These are phyloP conservation scores for Trichoderma sp. DNA, from an alignment of 2,329 filamentous ascomycete species.

Conservation along the genomic window DNA sequence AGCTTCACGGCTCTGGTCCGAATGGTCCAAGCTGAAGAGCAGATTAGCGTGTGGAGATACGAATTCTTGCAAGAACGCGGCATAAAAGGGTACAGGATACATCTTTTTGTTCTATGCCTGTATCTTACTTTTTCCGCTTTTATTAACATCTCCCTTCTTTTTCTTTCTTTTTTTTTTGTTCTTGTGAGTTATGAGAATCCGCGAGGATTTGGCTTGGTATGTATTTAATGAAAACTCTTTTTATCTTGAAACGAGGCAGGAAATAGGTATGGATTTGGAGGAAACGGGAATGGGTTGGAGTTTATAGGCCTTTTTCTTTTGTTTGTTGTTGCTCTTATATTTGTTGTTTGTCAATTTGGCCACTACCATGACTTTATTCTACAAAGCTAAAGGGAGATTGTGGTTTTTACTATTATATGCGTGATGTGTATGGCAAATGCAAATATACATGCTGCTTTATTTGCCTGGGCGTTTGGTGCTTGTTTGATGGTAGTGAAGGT, in stretches of 20 bases:
- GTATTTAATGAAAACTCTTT: slow-evolving; percentile 13
- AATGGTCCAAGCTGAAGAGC: slow-evolving; percentile 37
- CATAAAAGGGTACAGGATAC: neutral
- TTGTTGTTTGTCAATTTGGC: neutral
- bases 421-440: neutral
- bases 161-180: neutral
- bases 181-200: neutral
- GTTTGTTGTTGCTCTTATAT: neutral
- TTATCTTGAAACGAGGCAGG: slow-evolving; percentile 3
- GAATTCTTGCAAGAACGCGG: neutral
- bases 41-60: slow-evolving; percentile 31
- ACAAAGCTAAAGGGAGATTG: neutral
- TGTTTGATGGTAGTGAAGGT: neutral
- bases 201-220: slow-evolving; percentile 5
- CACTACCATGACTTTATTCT: neutral
- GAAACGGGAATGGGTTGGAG: slow-evolving; percentile 16
- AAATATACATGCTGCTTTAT: slow-evolving; percentile 14
- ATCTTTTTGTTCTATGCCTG: neutral
- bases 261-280: neutral
- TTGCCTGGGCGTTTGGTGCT: neutral
- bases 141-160: neutral
- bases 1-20: slow-evolving; percentile 32
- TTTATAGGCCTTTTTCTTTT: slow-evolving; percentile 5
- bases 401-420: neutral
- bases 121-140: slow-evolving; percentile 15